Evolutionary conservation across 2,329 filamentous ascomycete species (phyloP).

Genomic region (Alternaria arborescens): DNA sequence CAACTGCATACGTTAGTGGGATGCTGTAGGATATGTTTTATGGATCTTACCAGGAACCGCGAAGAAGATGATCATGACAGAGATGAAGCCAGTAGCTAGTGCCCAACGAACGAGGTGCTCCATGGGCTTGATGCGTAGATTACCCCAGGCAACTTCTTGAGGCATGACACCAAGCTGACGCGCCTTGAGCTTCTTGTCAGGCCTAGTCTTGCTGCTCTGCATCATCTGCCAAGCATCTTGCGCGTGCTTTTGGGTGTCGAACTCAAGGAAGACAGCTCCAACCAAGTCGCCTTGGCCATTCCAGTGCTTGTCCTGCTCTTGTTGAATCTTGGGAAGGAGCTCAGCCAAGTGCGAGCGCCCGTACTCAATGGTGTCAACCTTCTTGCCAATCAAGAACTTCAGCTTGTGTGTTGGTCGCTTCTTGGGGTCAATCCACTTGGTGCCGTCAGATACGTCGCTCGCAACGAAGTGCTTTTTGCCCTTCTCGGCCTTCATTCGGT

Average conservation of each 20-base stretch:
- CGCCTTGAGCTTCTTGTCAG: constrained; percentile 49
- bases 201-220: constrained; percentile 46
- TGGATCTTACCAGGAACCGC: constrained; percentile 48
- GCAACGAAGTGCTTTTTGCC: constrained; percentile 56
- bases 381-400: constrained; percentile 54
- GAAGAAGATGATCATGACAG: constrained; percentile 57
- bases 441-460: constrained; percentile 53
- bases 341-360: constrained; percentile 77
- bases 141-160: constrained; percentile 58
- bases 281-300: constrained; percentile 72
- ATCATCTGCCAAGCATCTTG: constrained; percentile 82
- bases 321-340: constrained; percentile 74
- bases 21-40: not conserved
- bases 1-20: constrained; percentile 40
- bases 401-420: constrained; percentile 53
- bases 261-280: constrained; percentile 87
- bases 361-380: constrained; percentile 81
- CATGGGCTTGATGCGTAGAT: constrained; percentile 51
- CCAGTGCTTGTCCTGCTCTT: constrained; percentile 72
- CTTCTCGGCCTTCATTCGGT: constrained; percentile 70
- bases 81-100: constrained; percentile 51
- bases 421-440: constrained; percentile 53
- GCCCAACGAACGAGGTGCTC: constrained; percentile 44
- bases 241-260: constrained; percentile 80
- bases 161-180: constrained; percentile 56